Conservation (phyloP, 345 rosid species). For the Brassica juncea region DNA sequence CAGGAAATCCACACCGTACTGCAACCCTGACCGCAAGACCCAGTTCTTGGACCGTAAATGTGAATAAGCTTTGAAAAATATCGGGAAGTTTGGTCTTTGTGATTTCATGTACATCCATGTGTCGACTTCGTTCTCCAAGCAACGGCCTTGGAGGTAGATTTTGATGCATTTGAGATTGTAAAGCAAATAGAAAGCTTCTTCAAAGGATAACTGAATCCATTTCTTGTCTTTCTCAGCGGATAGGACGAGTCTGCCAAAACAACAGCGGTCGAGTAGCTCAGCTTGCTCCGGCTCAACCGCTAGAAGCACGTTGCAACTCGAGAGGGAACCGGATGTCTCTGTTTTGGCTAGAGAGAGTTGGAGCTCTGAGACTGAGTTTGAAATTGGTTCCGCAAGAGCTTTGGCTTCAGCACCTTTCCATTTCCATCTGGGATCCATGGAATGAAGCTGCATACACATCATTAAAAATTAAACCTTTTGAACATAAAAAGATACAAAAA, state of each 20-base stretch:
- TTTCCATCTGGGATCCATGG: constrained; percentile 85
- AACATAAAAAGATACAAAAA: background rate
- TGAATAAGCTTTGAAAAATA: constrained; percentile 67
- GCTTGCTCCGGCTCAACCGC: constrained; percentile 47
- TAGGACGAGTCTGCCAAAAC: constrained; percentile 57
- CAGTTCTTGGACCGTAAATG: constrained; percentile 71
- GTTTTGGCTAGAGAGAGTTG: constrained; percentile 48
- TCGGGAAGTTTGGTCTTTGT: constrained; percentile 54
- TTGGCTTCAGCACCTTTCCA: constrained; percentile 67
- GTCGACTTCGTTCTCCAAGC: constrained; percentile 41
- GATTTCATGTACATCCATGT: constrained; percentile 58
- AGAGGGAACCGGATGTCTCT: constrained; percentile 45
- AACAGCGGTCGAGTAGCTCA: constrained; percentile 34
- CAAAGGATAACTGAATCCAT: constrained; percentile 68
- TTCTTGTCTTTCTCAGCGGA: constrained; percentile 66
- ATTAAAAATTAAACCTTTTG: background rate
- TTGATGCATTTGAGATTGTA: constrained; percentile 64
- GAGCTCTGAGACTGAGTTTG: constrained; percentile 50
- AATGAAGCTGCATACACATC: background rate
- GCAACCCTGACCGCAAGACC: constrained; percentile 72
- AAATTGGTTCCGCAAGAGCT: constrained; percentile 70
- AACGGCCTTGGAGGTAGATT: constrained; percentile 43
- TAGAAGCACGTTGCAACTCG: constrained; percentile 53
- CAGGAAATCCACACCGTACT: constrained; percentile 80
- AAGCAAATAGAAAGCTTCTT: constrained; percentile 75